phyloP scores from a whole-genome alignment of 805 yeast species.

The Ogataea siamensis region DNA sequence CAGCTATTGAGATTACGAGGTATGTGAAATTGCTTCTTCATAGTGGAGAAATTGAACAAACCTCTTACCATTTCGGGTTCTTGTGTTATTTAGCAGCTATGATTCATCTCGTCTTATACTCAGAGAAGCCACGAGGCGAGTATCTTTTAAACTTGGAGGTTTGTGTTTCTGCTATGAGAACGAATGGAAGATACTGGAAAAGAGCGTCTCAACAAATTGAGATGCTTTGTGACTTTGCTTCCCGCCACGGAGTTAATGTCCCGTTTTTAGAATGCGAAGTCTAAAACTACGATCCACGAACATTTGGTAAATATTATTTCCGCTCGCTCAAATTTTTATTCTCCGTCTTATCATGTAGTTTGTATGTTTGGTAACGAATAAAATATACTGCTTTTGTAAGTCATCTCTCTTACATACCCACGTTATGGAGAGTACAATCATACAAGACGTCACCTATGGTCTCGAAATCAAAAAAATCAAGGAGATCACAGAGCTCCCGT shows the following conservation, averaged over 20 bases:
- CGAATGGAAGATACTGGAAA: constrained; percentile 14
- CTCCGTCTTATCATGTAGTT: constrained; percentile 10
- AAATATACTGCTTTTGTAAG: too few relatives aligned
- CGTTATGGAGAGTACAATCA: not conserved
- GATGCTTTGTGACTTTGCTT: constrained; percentile 2
- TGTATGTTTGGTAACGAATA: too few relatives aligned
- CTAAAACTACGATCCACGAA: too few relatives aligned
- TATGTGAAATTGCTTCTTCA: constrained; percentile 4
- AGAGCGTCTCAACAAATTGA: constrained; percentile 5
- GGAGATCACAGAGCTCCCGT: constrained; percentile 14
- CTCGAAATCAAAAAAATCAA: constrained; percentile 3
- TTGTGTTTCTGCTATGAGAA: constrained; percentile 16
- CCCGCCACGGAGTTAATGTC: constrained; percentile 1
- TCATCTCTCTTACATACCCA: too few relatives aligned
- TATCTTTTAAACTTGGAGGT: constrained; percentile 6
- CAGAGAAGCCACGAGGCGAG: constrained; percentile 2
- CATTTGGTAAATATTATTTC: constrained; percentile 1
- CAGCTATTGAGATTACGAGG: constrained; percentile 20
- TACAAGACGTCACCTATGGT: not conserved
- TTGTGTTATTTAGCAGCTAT: constrained; percentile 15
- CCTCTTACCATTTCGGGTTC: constrained; percentile 16
- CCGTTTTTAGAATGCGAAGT: constrained; percentile 2
- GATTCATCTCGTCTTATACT: constrained; percentile 14
- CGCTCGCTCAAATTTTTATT: constrained; percentile 4
- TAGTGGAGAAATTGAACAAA: not conserved